Conservation (phyloP, 169 alveolate species). For the Amoebophrya sp. region DNA sequence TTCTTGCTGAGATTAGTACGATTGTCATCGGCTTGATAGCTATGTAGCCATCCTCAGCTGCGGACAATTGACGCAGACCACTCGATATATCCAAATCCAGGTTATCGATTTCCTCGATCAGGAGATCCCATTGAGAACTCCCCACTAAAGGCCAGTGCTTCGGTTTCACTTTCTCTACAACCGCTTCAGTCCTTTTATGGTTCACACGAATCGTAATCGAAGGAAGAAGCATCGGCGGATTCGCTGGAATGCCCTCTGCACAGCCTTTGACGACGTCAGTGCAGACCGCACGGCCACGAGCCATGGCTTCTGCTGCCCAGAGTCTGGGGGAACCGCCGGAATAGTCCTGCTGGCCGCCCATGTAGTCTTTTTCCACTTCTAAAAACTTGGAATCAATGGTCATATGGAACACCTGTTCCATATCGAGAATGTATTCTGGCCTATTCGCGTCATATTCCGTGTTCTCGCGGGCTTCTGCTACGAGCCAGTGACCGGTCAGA, state of each 20-base stretch:
- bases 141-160: background rate
- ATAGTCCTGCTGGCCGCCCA: background rate
- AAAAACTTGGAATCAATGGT: background rate
- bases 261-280: constrained; percentile 9
- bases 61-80: background rate
- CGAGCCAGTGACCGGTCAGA: background rate
- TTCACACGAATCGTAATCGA: background rate
- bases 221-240: background rate
- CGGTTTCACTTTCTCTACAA: background rate
- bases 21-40: background rate
- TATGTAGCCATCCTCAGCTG: background rate
- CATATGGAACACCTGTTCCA: background rate
- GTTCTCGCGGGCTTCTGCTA: background rate
- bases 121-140: background rate
- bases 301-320: background rate
- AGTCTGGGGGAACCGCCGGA: background rate
- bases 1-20: no score
- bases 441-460: background rate
- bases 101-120: background rate
- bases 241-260: constrained; percentile 7
- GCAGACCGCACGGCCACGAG: background rate
- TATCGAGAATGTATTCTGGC: background rate
- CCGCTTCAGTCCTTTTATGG: background rate
- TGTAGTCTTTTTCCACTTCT: background rate
- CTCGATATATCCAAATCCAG: background rate